phyloP scores from a whole-genome alignment of 805 yeast genomes.

The Komagataella populi region DNA sequence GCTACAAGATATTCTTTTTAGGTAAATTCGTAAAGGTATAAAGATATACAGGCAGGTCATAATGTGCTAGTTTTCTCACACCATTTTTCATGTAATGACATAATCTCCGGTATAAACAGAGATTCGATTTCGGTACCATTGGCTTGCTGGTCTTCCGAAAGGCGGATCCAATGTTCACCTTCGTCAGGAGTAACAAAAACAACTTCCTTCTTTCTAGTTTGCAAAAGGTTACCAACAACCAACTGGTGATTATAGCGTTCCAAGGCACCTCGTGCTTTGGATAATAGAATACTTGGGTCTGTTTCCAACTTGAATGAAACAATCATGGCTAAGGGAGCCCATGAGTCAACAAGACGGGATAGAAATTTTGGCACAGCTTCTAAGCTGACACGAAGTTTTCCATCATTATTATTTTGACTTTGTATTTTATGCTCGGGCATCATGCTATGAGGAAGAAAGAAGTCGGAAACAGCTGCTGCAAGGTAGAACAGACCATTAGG shows the following conservation, averaged over 20 bases:
- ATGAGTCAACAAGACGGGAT: slow-evolving; percentile 71
- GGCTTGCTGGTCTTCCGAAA: slow-evolving; percentile 26
- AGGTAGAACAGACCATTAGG: slow-evolving; percentile 62
- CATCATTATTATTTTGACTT: slow-evolving; percentile 48
- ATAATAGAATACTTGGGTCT: slow-evolving; percentile 53
- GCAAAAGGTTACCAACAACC: slow-evolving; percentile 87
- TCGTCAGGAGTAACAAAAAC: slow-evolving; percentile 57
- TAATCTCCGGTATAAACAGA: slow-evolving; percentile 66
- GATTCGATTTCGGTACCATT: slow-evolving; percentile 57
- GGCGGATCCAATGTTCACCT: slow-evolving; percentile 31
- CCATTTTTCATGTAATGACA: slow-evolving; percentile 52
- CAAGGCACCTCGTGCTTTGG: slow-evolving; percentile 69
- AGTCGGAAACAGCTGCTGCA: slow-evolving; percentile 97
- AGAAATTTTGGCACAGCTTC: slow-evolving; percentile 96
- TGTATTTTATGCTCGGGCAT: slow-evolving; percentile 94
- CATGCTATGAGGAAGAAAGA: slow-evolving; percentile 76
- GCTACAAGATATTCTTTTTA: neutral
- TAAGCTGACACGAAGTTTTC: slow-evolving; percentile 69
- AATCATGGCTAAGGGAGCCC: slow-evolving; percentile 95
- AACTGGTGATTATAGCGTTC: slow-evolving; percentile 82
- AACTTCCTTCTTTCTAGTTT: slow-evolving; percentile 78
- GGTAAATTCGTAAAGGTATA: neutral
- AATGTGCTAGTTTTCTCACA: slow-evolving; percentile 20
- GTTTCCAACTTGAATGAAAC: slow-evolving; percentile 92
- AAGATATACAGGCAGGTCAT: slow-evolving; percentile 2